phyloP scores from a whole-genome alignment of 805 yeast genomes.

The Scheffersomyces spartinae region DNA sequence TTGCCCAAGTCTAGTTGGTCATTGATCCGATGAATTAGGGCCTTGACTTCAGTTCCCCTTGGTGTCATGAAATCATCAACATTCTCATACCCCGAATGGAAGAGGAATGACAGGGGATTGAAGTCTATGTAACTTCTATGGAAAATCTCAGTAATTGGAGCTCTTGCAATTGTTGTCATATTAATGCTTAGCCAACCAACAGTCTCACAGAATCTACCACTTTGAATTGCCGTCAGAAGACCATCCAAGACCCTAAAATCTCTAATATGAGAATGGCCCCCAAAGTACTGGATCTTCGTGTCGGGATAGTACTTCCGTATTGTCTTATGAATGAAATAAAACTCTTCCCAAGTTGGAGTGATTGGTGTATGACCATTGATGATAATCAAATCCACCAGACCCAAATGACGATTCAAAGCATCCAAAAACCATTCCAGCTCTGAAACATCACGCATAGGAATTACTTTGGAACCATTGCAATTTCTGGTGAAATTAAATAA shows the following conservation, averaged over 20 bases:
- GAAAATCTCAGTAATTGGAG: constrained; percentile 11
- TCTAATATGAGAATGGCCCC: constrained; percentile 89
- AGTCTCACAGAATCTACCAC: constrained; percentile 90
- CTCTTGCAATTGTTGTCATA: constrained; percentile 7
- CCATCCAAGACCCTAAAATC: constrained; percentile 67
- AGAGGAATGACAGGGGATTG: constrained; percentile 55
- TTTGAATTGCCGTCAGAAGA: constrained; percentile 67
- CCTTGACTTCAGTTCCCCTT: constrained; percentile 39
- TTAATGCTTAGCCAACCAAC: constrained; percentile 74
- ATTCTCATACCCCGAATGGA: constrained; percentile 37
- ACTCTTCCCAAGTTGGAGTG: constrained; percentile 41
- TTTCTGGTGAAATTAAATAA: constrained; percentile 61
- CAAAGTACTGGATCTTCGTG: constrained; percentile 70
- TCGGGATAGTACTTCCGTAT: constrained; percentile 52
- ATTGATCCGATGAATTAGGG: constrained; percentile 32
- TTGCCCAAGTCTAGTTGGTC: constrained; percentile 40
- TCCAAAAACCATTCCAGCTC: constrained; percentile 56
- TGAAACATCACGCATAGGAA: constrained; percentile 43
- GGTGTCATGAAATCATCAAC: constrained; percentile 37
- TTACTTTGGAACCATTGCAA: constrained; percentile 53
- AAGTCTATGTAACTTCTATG: constrained; percentile 75
- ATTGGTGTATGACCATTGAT: constrained; percentile 73
- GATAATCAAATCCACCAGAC: constrained; percentile 50
- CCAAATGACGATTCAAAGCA: constrained; percentile 18
- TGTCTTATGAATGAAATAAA: constrained; percentile 31